Base-by-base conservation (phyloP, 257 asterid genomes). In the Avicennia marina region DNA sequence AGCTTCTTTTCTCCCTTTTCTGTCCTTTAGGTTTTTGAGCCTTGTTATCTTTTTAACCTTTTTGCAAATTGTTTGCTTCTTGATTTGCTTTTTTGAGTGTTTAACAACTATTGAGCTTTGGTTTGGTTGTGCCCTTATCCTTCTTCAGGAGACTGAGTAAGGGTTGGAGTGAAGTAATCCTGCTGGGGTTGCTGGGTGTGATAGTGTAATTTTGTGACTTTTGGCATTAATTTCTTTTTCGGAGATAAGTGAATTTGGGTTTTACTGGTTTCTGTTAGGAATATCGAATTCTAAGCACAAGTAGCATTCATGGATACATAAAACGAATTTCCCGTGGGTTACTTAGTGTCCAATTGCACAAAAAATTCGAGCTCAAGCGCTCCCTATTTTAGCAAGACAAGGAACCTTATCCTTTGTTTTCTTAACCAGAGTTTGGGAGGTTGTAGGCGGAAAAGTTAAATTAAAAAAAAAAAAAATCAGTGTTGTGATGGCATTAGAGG, bases 31-130 rank as follows among this genome's bases (percentile, higher is more conserved):
- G 18, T 4, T 52, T 62, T 40, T 29, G 36, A 59, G 44, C 7
- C 26, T 58, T 39, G 18, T 42, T 66, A 2, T 57, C 22, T 31
- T 12, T 33, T 0, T 0, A 47, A 18, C 24, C 12, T 8, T 22
- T 9, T 18, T 34, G n/a, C 11, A 6, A 38, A 7, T 42, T 29
- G 27, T n/a, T 11, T 45, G 46, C 26, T 65, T 36, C 31, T 56
- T 6, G 56, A 56, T 57, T 27, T 17, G 39, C 10, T 13, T 19
- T 10, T 34, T 20, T 17, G 49, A 47, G 39, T 24, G 57, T 18
- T 27, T 13, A 20, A 46, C 58, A 25, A 19, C 38, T 24, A 33
- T 54, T 65, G 39, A 34, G 58, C 16, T 65, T 47, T 34, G 29
- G 36, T 41, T 58, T 49, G 38, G 45, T 29, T 42, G n/a, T 60